These are phyloP conservation scores for Fagus sylvatica DNA, from an alignment of 306 rosid genomes.

Conservation along the genomic window DNA sequence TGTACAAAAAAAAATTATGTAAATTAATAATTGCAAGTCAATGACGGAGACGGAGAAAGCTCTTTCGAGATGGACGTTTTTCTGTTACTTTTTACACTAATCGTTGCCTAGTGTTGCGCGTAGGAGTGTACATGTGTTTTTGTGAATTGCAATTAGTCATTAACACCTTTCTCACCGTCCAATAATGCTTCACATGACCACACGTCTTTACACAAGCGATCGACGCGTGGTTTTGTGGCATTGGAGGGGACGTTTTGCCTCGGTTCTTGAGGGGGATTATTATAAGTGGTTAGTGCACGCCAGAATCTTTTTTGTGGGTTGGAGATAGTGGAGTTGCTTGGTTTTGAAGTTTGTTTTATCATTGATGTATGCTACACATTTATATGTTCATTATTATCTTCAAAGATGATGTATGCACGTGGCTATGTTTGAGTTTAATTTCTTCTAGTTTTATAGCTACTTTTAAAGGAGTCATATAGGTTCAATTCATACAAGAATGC, in stretches of 20 bases:
- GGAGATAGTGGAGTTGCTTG: conserved; percentile 55
- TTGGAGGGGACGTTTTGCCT: conserved; percentile 36
- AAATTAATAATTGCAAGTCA: too few species aligned
- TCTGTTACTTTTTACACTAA: background rate
- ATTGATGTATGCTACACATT: conserved; percentile 1
- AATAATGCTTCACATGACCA: conserved; percentile 67
- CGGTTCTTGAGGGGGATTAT: conserved; percentile 45
- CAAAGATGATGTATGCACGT: conserved; percentile 47
- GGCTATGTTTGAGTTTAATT: conserved; percentile 19
- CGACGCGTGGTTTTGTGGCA: conserved; percentile 45
- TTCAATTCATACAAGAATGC: too few species aligned
- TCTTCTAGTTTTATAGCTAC: too few species aligned
- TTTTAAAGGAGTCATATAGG: too few species aligned
- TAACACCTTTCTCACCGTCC: conserved; percentile 58
- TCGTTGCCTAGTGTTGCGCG: conserved; percentile 26
- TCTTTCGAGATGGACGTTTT: too few species aligned
- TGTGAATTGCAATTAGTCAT: conserved; percentile 31
- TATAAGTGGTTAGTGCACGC: conserved; percentile 64
- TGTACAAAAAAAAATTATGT: too few species aligned
- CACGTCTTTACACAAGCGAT: conserved; percentile 48
- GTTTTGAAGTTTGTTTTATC: conserved; percentile 56
- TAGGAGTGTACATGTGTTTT: conserved; percentile 1
- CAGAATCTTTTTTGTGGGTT: conserved; percentile 47
- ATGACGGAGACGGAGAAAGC: too few species aligned
- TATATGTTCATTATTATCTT: conserved; percentile 14